Conservation (phyloP, 345 rosid genomes). For the Lumnitzera racemosa region DNA sequence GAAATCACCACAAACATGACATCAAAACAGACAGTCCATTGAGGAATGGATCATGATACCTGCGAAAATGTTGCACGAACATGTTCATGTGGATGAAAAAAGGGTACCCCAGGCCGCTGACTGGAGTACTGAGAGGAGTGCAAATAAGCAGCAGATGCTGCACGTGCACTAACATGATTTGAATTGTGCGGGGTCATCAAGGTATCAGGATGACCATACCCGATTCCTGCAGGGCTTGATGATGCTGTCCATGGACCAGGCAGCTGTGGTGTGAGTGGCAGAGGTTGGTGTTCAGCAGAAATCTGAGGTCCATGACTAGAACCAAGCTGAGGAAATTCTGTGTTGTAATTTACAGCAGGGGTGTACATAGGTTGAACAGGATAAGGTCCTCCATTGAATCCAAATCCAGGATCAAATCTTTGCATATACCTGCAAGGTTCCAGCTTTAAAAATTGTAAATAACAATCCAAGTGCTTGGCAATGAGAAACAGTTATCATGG, state of each 20-base stretch:
- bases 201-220: conserved; percentile 71
- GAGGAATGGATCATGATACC: conserved; percentile 28
- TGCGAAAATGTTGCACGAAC: conserved; percentile 55
- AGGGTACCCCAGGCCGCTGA: conserved; percentile 67
- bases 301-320: conserved; percentile 50
- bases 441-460: too few species aligned
- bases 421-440: conserved; percentile 46
- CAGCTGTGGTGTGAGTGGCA: conserved; percentile 45
- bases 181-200: conserved; percentile 58
- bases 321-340: conserved; percentile 82
- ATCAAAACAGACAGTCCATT: background rate
- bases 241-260: conserved; percentile 48
- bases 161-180: conserved; percentile 43
- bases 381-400: conserved; percentile 54
- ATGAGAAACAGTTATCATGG: background rate
- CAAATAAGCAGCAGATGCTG: conserved; percentile 44
- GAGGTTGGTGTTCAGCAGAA: conserved; percentile 53
- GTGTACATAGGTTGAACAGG: conserved; percentile 60
- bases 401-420: conserved; percentile 82
- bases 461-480: background rate
- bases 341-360: conserved; percentile 71
- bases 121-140: conserved; percentile 65
- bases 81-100: conserved; percentile 47
- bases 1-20: background rate
- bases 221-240: conserved; percentile 44